Percentiles rank a stretch among this genome's conserved stretches.
Evolutionary conservation across 2,329 filamentous ascomycete species (phyloP).

Genomic region (Colletotrichum sp.): DNA sequence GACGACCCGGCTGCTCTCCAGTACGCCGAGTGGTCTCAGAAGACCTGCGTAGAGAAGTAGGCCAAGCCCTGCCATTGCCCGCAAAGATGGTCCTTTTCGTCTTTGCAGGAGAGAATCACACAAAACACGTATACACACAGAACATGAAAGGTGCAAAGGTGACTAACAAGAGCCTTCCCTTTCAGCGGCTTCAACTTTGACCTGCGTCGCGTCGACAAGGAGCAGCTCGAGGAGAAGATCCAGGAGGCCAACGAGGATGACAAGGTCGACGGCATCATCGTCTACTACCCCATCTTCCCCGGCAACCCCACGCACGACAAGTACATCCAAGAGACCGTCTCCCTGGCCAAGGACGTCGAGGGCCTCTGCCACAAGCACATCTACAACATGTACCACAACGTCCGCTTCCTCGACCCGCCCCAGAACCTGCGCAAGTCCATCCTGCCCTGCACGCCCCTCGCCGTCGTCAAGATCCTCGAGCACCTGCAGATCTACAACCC

Average conservation of each 20-base stretch:
- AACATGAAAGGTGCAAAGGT: background rate
- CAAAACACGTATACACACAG: background rate
- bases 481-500: conserved; percentile 96
- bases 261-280: conserved; percentile 85
- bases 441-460: conserved; percentile 92
- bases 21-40: conserved; percentile 97
- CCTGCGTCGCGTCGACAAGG: conserved; percentile 82
- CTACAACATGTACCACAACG: conserved; percentile 99
- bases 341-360: conserved; percentile 92
- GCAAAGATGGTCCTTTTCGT: background rate
- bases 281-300: conserved; percentile 97
- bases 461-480: conserved; percentile 96
- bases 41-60: conserved; percentile 96
- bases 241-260: conserved; percentile 82
- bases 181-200: conserved; percentile 87
- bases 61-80: conserved; percentile 35
- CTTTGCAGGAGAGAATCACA: background rate
- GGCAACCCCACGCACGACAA: conserved; percentile 84
- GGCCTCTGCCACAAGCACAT: conserved; percentile 93
- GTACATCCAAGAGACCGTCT: conserved; percentile 94
- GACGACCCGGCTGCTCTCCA: conserved; percentile 87
- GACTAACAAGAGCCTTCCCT: conserved; percentile 10
- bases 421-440: conserved; percentile 85
- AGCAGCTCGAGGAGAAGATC: conserved; percentile 88
- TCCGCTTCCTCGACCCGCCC: conserved; percentile 87